Percentiles rank a stretch among this genome's conserved stretches.
Conservation (phyloP, 805 yeast genomes). For the Lipomyces chichibuensis region DNA sequence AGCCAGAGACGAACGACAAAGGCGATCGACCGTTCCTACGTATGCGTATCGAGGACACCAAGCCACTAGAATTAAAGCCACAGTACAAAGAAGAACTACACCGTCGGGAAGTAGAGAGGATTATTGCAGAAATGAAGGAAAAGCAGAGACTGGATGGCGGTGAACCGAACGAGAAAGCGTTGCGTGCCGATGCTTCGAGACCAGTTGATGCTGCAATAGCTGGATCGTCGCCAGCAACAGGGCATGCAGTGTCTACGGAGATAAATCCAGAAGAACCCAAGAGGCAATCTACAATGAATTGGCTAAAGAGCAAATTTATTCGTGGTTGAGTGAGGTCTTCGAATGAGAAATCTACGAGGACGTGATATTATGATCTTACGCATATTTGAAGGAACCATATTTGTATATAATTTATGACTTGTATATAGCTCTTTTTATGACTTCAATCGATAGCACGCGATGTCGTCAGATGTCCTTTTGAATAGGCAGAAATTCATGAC, state of each 20-base stretch:
- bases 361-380: neutral
- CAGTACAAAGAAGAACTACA: conserved; percentile 9
- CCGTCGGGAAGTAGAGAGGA: conserved; percentile 9
- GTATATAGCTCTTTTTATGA: neutral
- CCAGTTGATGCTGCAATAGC: neutral
- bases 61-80: conserved; percentile 14
- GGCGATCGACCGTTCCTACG: conserved; percentile 7
- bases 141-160: neutral
- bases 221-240: neutral
- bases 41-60: neutral
- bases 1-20: neutral
- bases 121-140: conserved; percentile 2
- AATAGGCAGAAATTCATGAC: too few relatives aligned
- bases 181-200: neutral
- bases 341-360: neutral
- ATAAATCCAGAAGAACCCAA: neutral
- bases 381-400: neutral
- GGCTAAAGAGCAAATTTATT: conserved; percentile 9
- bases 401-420: neutral
- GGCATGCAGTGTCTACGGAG: neutral
- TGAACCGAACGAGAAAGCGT: neutral
- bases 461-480: neutral
- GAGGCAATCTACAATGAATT: neutral
- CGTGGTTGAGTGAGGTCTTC: neutral
- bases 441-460: neutral